Conservation (phyloP, 768 basidiomycete species). For the Amanita inopinata region DNA sequence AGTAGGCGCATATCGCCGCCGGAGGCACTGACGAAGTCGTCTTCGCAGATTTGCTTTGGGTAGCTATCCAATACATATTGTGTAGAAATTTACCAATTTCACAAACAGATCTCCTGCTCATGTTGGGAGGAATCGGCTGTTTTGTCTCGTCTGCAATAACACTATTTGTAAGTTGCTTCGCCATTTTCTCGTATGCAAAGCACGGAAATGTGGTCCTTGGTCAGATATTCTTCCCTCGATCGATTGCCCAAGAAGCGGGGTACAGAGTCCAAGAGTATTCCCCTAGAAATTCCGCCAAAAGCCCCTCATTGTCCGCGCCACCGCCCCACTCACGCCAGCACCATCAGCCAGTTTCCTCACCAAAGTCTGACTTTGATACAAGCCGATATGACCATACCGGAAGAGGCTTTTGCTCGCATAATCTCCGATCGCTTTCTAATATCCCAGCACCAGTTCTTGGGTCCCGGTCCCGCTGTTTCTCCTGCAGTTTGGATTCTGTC, state of each 20-base stretch:
- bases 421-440: too few species aligned
- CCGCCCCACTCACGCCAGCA: constrained; percentile 2
- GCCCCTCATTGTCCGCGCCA: constrained; percentile 6
- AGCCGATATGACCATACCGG: background rate
- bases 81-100: constrained; percentile 14
- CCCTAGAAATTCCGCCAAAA: constrained; percentile 19
- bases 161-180: constrained; percentile 44
- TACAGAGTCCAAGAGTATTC: constrained; percentile 37
- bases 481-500: constrained; percentile 4
- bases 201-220: constrained; percentile 5
- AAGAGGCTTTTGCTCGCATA: background rate
- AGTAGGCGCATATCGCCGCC: constrained; percentile 20
- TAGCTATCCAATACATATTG: constrained; percentile 19
- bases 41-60: constrained; percentile 47
- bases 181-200: background rate
- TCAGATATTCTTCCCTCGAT: constrained; percentile 75
- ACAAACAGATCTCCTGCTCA: constrained; percentile 52
- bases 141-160: constrained; percentile 77
- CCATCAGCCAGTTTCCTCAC: background rate
- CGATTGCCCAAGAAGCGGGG: constrained; percentile 53
- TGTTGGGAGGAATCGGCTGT: constrained; percentile 65
- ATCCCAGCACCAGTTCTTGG: background rate
- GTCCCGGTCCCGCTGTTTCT: background rate
- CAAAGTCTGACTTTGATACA: constrained; percentile 2
- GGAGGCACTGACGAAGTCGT: background rate